Conservation (phyloP, 768 basidiomycete species). For the Filobasidium wieringae region DNA sequence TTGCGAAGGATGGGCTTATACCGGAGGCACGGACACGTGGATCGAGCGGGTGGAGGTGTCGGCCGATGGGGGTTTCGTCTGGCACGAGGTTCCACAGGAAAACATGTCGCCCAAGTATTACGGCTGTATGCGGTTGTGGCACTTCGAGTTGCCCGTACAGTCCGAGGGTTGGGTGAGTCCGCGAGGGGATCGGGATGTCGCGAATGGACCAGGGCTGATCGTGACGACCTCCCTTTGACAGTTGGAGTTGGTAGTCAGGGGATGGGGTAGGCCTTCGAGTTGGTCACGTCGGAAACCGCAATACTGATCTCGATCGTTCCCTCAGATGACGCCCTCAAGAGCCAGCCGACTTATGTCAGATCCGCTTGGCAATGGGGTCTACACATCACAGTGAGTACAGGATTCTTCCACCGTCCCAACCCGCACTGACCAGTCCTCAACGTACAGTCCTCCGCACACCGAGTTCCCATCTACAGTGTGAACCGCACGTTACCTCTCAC, state of each 20-base stretch:
- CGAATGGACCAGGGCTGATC: too few relatives aligned
- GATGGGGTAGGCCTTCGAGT: slow-evolving; percentile 36
- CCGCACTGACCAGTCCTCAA: slow-evolving; percentile 45
- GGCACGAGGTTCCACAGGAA: slow-evolving; percentile 45
- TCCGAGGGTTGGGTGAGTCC: slow-evolving; percentile 52
- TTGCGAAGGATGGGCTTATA: slow-evolving; percentile 41
- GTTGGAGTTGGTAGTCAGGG: slow-evolving; percentile 49
- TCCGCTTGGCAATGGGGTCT: slow-evolving; percentile 6
- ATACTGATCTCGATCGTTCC: not conserved
- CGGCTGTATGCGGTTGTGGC: slow-evolving; percentile 50
- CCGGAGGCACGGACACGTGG: slow-evolving; percentile 47
- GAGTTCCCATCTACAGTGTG: slow-evolving; percentile 49
- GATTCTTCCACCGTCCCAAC: not conserved
- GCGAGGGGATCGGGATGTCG: too few relatives aligned
- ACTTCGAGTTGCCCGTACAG: slow-evolving; percentile 46
- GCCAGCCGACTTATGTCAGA: slow-evolving; percentile 49
- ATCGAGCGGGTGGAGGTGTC: slow-evolving; percentile 51
- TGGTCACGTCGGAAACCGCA: not conserved
- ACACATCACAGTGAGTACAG: not conserved
- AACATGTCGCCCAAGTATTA: slow-evolving; percentile 51
- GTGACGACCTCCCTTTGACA: too few relatives aligned
- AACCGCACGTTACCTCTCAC: slow-evolving; percentile 44
- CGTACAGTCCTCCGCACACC: slow-evolving; percentile 48
- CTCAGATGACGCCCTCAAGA: slow-evolving; percentile 48
- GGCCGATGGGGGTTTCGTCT: slow-evolving; percentile 47